Conservation (phyloP, 495 filamentous ascomycete genomes). For the Podospora pseudocomata region DNA sequence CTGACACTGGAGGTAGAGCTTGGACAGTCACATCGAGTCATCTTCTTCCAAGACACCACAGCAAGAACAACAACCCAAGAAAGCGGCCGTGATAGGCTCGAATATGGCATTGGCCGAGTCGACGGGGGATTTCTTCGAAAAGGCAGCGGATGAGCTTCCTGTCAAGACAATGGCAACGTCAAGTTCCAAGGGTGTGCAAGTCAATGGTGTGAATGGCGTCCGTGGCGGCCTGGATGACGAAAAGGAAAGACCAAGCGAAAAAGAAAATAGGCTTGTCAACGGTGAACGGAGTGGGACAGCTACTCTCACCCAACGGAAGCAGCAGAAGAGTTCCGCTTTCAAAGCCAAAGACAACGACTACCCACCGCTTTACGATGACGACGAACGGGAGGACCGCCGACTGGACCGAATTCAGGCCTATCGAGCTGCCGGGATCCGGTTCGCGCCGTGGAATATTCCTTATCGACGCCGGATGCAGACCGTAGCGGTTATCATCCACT, state of each 20-base stretch:
- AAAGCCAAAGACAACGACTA: constrained; percentile 8
- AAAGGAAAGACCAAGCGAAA: neutral
- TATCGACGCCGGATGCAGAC: constrained; percentile 85
- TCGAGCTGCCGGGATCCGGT: constrained; percentile 54
- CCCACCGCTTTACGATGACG: constrained; percentile 16
- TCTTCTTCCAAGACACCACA: constrained; percentile 1
- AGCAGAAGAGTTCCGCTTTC: neutral
- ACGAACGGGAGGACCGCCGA: constrained; percentile 10
- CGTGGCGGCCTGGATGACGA: neutral
- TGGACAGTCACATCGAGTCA: constrained; percentile 1
- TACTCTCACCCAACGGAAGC: neutral
- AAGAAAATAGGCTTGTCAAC: neutral
- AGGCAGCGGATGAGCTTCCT: constrained; percentile 19
- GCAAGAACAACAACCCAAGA: neutral
- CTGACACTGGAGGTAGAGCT: constrained; percentile 1
- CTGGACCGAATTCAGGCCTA: constrained; percentile 21
- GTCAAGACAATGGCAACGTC: neutral
- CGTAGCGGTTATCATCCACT: constrained; percentile 78
- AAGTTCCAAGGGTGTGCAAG: neutral
- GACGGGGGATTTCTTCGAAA: constrained; percentile 20
- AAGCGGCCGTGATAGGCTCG: neutral
- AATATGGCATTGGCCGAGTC: constrained; percentile 13
- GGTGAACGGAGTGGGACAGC: neutral
- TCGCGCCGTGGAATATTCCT: constrained; percentile 85
- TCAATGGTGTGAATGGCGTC: neutral